Percentiles rank a stretch among this genome's conserved stretches.
Conservation (phyloP, 106 monocot species). For the Ottelia alismoides region DNA sequence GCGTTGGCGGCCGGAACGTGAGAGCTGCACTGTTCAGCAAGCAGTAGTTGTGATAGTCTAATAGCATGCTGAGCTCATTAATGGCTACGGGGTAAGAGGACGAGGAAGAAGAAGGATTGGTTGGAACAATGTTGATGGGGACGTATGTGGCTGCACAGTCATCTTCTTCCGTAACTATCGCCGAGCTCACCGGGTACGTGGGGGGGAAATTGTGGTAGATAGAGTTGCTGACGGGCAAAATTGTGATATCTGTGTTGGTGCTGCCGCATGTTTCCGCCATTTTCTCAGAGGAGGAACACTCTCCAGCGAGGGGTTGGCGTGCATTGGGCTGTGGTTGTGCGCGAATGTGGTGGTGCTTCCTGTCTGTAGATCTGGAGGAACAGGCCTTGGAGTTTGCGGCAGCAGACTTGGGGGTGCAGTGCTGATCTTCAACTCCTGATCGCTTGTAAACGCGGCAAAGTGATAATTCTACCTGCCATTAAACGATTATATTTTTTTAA, state of each 20-base stretch:
- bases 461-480: conserved; percentile 33
- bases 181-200: conserved; percentile 10
- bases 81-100: conserved; percentile 5
- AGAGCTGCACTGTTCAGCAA: not conserved
- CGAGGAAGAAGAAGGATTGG: conserved; percentile 5
- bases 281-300: not conserved
- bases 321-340: not conserved
- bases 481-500: too few species aligned
- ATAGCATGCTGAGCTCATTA: conserved; percentile 24
- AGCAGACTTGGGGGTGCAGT: too few species aligned
- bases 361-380: not conserved
- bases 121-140: not conserved
- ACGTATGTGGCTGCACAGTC: not conserved
- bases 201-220: conserved; percentile 7
- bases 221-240: not conserved
- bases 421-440: conserved; percentile 27
- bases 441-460: conserved; percentile 43
- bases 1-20: not conserved
- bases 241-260: not conserved
- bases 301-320: conserved; percentile 5
- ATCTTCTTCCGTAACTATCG: conserved; percentile 13
- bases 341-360: too few species aligned
- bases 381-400: too few species aligned
- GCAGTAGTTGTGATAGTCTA: conserved; percentile 9
- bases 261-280: not conserved